Conservation (phyloP, 2,329 filamentous ascomycete species). For the Ophiostoma ips region DNA sequence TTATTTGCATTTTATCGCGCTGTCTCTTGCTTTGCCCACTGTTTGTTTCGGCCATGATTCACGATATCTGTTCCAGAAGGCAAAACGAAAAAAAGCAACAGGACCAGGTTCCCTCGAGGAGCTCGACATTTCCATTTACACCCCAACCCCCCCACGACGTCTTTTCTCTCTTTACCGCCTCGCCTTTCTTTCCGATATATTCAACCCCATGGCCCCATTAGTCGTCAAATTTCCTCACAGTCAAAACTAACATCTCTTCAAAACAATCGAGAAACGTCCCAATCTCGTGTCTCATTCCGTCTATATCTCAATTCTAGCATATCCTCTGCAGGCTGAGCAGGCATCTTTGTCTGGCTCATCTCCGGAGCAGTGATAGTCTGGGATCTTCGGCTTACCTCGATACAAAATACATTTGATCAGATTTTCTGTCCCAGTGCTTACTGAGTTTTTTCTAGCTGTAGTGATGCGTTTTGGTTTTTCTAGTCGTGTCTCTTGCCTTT, state of each 20-base stretch:
- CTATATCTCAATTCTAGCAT: not conserved
- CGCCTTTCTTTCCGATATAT: constrained; percentile 16
- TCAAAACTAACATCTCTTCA: constrained; percentile 9
- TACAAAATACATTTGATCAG: not conserved
- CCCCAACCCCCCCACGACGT: constrained; percentile 13
- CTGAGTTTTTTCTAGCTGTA: not conserved
- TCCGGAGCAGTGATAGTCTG: not conserved
- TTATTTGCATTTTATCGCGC: not conserved
- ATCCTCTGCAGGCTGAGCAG: not conserved
- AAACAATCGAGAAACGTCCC: constrained; percentile 13
- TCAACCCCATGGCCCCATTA: constrained; percentile 18
- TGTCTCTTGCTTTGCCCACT: constrained; percentile 3
- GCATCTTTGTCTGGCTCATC: not conserved
- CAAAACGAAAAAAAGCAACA: constrained; percentile 8
- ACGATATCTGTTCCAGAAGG: constrained; percentile 10
- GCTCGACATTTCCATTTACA: constrained; percentile 26
- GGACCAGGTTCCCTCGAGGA: constrained; percentile 12
- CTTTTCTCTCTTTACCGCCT: constrained; percentile 10
- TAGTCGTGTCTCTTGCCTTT: not conserved
- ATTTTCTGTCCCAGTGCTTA: not conserved
- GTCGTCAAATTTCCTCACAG: constrained; percentile 18
- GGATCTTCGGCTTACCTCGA: not conserved
- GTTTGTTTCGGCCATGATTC: constrained; percentile 13
- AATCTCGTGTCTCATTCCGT: constrained; percentile 10
- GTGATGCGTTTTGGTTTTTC: not conserved